A percentile compares a stretch with the other conserved stretches of the same genome.
Evolutionary conservation across 805 yeast genomes (phyloP).

Genomic region (Ogataea ganodermae): DNA sequence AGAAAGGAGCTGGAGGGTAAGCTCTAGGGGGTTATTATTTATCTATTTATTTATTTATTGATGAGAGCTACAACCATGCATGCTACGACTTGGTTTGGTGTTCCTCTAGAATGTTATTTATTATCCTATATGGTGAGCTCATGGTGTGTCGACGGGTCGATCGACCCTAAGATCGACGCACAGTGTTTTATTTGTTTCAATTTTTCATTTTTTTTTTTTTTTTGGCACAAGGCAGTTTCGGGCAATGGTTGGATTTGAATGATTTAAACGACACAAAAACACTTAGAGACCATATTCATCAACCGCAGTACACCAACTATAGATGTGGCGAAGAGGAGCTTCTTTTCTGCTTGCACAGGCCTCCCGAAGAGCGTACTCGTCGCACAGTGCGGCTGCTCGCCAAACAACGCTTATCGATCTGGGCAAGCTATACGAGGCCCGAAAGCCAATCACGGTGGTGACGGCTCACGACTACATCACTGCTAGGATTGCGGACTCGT

Average conservation of each 20-base stretch:
- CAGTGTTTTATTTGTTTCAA: neutral
- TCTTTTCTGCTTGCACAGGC: neutral
- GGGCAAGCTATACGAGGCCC: constrained; percentile 19
- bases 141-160: neutral
- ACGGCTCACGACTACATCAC: constrained; percentile 91
- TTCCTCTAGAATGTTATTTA: neutral
- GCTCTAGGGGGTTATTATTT: constrained; percentile 15
- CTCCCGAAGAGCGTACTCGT: constrained; percentile 17
- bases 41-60: constrained; percentile 3
- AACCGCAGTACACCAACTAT: neutral
- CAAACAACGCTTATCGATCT: constrained; percentile 31
- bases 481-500: constrained; percentile 62
- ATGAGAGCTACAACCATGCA: neutral
- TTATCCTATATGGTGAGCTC: neutral
- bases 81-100: no score
- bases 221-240: neutral
- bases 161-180: neutral
- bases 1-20: constrained; percentile 47
- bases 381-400: constrained; percentile 17
- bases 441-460: constrained; percentile 39
- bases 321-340: neutral
- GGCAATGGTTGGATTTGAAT: neutral
- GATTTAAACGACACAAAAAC: no score
- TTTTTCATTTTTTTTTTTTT: neutral
- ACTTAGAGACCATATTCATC: neutral